phyloP scores from a whole-genome alignment of 208 protist species.

The Trypanosoma scelopori region DNA sequence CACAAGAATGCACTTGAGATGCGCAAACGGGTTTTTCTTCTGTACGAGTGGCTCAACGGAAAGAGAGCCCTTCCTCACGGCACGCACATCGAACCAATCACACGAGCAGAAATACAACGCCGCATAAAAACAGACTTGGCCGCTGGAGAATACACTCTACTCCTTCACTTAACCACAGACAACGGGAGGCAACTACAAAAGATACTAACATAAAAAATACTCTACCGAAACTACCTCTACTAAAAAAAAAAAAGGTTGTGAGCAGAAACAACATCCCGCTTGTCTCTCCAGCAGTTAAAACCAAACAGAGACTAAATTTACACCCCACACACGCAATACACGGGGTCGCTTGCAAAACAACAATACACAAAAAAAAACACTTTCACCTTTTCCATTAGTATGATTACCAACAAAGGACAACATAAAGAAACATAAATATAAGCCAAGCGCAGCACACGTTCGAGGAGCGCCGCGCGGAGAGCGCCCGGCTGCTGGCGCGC shows the following conservation, averaged over 20 bases:
- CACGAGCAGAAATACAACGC: constrained; percentile 2
- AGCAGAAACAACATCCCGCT: no score
- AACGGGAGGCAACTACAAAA: constrained; percentile 1
- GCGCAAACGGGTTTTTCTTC: constrained; percentile 14
- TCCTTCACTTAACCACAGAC: constrained; percentile 3
- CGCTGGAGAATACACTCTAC: constrained; percentile 4
- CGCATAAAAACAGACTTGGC: constrained; percentile 12
- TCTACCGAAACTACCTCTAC: neutral
- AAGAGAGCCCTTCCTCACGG: neutral
- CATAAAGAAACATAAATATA: constrained; percentile 1
- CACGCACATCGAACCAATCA: neutral
- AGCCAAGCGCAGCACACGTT: constrained; percentile 1
- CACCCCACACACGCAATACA: no score
- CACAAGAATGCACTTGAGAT: constrained; percentile 15
- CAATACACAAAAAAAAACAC: no score
- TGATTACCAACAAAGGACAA: neutral
- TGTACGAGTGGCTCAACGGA: constrained; percentile 16
- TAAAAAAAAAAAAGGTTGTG: neutral
- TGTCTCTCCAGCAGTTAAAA: no score
- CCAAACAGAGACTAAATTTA: no score
- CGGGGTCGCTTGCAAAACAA: no score
- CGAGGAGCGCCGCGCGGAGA: neutral
- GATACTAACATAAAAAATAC: no score
- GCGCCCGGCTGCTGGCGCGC: neutral
- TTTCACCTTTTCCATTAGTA: neutral